Percentiles rank a stretch among this genome's conserved stretches.
phyloP scores from a whole-genome alignment of 495 filamentous ascomycete genomes.

The Astrothelium subdiscretum region DNA sequence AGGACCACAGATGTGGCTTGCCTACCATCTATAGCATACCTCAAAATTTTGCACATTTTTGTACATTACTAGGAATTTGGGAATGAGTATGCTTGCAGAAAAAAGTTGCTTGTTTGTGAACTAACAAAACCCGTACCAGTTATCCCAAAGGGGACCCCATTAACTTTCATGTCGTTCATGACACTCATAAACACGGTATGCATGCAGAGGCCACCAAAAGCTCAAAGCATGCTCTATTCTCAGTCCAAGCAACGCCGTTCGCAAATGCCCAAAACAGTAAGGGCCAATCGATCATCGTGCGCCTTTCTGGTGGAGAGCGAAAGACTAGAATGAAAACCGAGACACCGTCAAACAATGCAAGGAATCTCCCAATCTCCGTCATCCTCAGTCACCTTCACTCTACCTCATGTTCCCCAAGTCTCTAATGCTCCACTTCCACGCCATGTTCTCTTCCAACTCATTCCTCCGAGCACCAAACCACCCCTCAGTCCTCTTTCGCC shows the following conservation, averaged over 20 bases:
- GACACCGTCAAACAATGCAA: too few relatives aligned
- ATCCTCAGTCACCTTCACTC: neutral
- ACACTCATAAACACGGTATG: neutral
- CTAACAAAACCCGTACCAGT: neutral
- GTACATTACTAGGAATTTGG: neutral
- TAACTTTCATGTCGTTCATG: neutral
- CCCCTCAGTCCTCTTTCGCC: conserved; percentile 68
- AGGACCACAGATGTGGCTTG: neutral
- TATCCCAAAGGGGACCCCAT: neutral
- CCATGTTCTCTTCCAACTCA: conserved; percentile 29
- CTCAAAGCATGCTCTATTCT: neutral
- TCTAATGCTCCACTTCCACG: conserved; percentile 41
- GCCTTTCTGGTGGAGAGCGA: neutral
- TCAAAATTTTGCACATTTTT: neutral
- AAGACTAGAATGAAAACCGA: neutral
- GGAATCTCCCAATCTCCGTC: neutral
- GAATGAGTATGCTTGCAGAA: neutral
- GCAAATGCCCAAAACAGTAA: neutral
- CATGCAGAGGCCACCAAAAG: neutral
- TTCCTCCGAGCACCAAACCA: conserved; percentile 49
- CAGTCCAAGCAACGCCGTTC: neutral
- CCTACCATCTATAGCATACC: neutral
- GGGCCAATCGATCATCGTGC: neutral
- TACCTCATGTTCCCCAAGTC: conserved; percentile 10
- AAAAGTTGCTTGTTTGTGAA: neutral